Percentiles rank a stretch among this genome's conserved stretches.
phyloP scores from a whole-genome alignment of 1,284 basidiomycete species.

The Naganishia liquefaciens region DNA sequence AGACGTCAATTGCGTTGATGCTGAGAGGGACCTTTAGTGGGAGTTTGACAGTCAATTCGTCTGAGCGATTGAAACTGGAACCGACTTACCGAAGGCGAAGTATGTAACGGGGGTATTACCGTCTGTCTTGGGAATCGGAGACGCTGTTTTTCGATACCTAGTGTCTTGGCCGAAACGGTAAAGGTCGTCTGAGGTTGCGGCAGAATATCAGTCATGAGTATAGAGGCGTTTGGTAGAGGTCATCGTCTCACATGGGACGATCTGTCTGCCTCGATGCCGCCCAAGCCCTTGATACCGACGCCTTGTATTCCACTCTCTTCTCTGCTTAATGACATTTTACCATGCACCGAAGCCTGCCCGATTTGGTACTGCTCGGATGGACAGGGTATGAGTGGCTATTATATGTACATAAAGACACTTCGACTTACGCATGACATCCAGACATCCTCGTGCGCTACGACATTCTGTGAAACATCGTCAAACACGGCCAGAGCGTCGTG shows the following conservation, averaged over 20 bases:
- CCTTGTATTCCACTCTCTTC: slow-evolving; percentile 40
- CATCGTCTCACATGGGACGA: slow-evolving; percentile 43
- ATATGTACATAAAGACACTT: background rate
- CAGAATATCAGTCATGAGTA: background rate
- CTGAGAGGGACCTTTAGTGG: slow-evolving; percentile 44
- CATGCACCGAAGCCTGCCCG: slow-evolving; percentile 46
- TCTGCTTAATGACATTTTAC: slow-evolving; percentile 42
- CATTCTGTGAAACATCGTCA: slow-evolving; percentile 52
- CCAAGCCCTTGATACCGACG: slow-evolving; percentile 36
- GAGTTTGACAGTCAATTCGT: background rate
- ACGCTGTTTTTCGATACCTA: slow-evolving; percentile 36
- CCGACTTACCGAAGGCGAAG: slow-evolving; percentile 17
- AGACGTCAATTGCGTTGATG: slow-evolving; percentile 49
- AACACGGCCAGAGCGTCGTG: slow-evolving; percentile 51
- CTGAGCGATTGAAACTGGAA: background rate
- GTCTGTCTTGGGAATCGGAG: slow-evolving; percentile 49
- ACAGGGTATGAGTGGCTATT: background rate
- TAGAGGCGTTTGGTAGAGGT: background rate
- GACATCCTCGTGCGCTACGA: slow-evolving; percentile 47
- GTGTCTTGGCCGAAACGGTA: slow-evolving; percentile 39
- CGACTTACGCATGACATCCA: slow-evolving; percentile 51
- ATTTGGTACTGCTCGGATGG: slow-evolving; percentile 42
- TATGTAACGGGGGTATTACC: slow-evolving; percentile 38
- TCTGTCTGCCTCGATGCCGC: slow-evolving; percentile 43
- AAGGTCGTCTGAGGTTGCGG: slow-evolving; percentile 35